Percentiles rank a stretch among this genome's conserved stretches.
Conservation (phyloP, 208 protist species). For the Trypanosoma rangeli region DNA sequence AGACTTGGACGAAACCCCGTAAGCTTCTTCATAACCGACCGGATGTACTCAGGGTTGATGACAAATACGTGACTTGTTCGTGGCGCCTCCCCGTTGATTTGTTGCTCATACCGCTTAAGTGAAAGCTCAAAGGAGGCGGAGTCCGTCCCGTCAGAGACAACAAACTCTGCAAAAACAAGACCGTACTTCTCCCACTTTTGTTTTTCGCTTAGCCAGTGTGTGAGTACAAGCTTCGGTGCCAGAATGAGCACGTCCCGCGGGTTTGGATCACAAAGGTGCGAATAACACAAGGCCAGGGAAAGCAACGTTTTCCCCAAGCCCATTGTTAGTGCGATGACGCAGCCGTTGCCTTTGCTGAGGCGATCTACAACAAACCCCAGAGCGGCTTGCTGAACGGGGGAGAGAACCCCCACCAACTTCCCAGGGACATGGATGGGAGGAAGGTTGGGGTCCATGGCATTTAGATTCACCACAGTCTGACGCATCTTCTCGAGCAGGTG, state of each 20-base stretch:
- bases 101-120: slow-evolving; percentile 56
- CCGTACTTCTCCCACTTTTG: slow-evolving; percentile 74
- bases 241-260: slow-evolving; percentile 75
- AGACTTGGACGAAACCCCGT: slow-evolving; percentile 59
- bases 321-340: slow-evolving; percentile 87
- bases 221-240: slow-evolving; percentile 77
- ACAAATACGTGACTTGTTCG: slow-evolving; percentile 66
- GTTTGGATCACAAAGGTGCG: slow-evolving; percentile 44
- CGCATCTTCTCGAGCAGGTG: slow-evolving; percentile 22
- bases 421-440: slow-evolving; percentile 69
- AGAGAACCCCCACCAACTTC: slow-evolving; percentile 42
- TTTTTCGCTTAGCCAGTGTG: slow-evolving; percentile 70
- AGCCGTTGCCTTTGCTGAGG: slow-evolving; percentile 58
- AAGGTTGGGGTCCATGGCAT: slow-evolving; percentile 41
- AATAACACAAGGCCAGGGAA: slow-evolving; percentile 74
- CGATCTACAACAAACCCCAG: slow-evolving; percentile 74
- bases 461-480: slow-evolving; percentile 67
- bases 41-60: slow-evolving; percentile 74
- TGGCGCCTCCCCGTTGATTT: slow-evolving; percentile 30
- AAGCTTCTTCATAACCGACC: slow-evolving; percentile 51
- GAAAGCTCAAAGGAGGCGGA: slow-evolving; percentile 43
- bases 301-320: slow-evolving; percentile 91
- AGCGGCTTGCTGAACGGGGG: slow-evolving; percentile 69
- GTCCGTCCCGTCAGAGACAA: slow-evolving; percentile 53
- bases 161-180: slow-evolving; percentile 59